Evolutionary conservation across 73 alveolate species (phyloP), one percentile per base, ranked within the genome.

Genomic region (Symbiodinium pilosum): DNA sequence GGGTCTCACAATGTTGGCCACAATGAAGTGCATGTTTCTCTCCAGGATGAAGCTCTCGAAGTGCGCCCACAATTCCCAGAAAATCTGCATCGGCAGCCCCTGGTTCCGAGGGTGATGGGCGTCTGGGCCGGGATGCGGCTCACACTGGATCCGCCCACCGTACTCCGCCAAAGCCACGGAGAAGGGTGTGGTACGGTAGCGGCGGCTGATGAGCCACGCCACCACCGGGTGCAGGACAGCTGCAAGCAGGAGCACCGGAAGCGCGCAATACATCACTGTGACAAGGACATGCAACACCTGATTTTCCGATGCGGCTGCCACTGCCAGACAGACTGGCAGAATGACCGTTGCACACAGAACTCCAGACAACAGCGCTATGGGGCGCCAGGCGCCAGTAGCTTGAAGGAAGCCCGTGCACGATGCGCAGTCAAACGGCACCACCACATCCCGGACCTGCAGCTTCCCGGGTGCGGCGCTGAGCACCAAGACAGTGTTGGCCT

Each of bases 11-110:
- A 87, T 54, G 94, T 87, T 87, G 64, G 68, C 94, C 9, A 87
- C 94, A 30, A 87, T 59, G 43, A 52, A 87, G 59, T 87, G 94
- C 94, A 87, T 87, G 43, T 87, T 87, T 40, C 64, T 44, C 83
- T 87, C 64, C 68, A 87, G 84, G 32, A 87, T 51, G 32, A 56
- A 56, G 84, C 84, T 4, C 56, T 87, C 84, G 84, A 87, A 87
- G 94, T 87, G 94, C 84, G 52, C 41, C 94, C 94, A 87, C 39
- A 87, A 87, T 16, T 24, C 64, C 42, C 21, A 59, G 54, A 87
- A 26, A 39, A 68, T 54, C 56, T 12, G 54, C 7, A 38, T 34
- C 84, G 36, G 8, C 43, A 87, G 69, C n/a, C 94, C 94, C 84
- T 87, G 94, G 41, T 87, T 87, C 6, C 41, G 26, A 20, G 94